These are phyloP conservation scores for Lodderomyces margitis DNA, from an alignment of 1,139 yeast genomes.

Conservation along the genomic window DNA sequence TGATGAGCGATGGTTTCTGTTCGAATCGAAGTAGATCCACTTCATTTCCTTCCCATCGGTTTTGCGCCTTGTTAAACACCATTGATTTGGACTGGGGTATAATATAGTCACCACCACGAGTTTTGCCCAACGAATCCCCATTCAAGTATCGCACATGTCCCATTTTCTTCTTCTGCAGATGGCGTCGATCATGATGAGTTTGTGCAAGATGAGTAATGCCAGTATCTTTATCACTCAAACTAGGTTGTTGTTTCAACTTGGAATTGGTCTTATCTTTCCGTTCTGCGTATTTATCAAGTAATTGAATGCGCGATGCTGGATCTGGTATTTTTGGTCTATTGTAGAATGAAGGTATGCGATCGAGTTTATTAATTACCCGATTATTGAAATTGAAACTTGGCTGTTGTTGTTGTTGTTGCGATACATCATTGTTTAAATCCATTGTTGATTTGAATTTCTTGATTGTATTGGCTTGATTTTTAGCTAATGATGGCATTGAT, in stretches of 20 bases:
- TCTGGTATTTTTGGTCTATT: slow-evolving; percentile 19
- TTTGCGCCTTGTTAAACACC: slow-evolving; percentile 53
- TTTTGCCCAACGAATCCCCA: slow-evolving; percentile 15
- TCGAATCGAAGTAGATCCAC: slow-evolving; percentile 53
- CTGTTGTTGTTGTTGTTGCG: background rate
- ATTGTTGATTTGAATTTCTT: slow-evolving; percentile 34
- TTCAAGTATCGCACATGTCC: slow-evolving; percentile 36
- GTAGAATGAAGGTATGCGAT: slow-evolving; percentile 46
- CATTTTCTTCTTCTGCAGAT: slow-evolving; percentile 17
- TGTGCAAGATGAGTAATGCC: no score
- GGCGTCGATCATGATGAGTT: slow-evolving; percentile 1
- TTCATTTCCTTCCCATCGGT: slow-evolving; percentile 71
- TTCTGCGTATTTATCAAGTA: slow-evolving; percentile 30
- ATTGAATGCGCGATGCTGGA: slow-evolving; percentile 16
- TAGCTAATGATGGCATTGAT: slow-evolving; percentile 14
- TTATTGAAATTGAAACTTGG: slow-evolving; percentile 34
- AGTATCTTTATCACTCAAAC: background rate
- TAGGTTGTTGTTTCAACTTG: background rate
- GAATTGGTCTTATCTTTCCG: slow-evolving; percentile 7
- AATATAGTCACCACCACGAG: background rate
- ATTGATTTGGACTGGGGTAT: slow-evolving; percentile 28
- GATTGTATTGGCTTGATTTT: slow-evolving; percentile 15
- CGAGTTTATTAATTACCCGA: slow-evolving; percentile 36
- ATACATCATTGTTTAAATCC: slow-evolving; percentile 20
- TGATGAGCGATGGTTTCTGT: slow-evolving; percentile 36